Evolutionary conservation across 148 eudicot species (phyloP).

Genomic region (Rhododendron simsii): DNA sequence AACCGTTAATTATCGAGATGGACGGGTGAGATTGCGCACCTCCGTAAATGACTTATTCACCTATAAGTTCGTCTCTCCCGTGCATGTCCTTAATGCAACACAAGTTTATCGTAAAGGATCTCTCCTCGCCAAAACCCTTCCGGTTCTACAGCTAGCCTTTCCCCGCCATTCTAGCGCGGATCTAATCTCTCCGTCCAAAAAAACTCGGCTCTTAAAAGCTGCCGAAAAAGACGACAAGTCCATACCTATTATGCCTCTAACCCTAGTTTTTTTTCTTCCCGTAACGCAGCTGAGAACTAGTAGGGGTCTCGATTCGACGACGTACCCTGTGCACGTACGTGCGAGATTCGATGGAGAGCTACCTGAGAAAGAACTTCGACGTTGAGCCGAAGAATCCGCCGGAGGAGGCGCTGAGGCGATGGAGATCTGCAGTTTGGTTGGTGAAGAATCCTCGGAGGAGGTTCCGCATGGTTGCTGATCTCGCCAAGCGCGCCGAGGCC

Average conservation of each 20-base stretch:
- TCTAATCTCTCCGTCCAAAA: neutral
- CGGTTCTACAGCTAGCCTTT: neutral
- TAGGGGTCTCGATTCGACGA: neutral
- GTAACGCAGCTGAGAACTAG: neutral
- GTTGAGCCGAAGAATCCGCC: conserved; percentile 64
- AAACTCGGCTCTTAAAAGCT: neutral
- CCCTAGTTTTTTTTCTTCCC: neutral
- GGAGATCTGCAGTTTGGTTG: conserved; percentile 72
- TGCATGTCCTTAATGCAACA: neutral
- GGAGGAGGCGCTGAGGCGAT: conserved; percentile 56
- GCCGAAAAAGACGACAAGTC: neutral
- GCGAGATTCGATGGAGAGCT: conserved; percentile 45
- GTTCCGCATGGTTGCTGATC: conserved; percentile 88
- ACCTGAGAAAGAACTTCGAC: conserved; percentile 61
- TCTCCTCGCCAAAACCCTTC: neutral
- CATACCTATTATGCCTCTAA: neutral
- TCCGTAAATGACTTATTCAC: too few species aligned
- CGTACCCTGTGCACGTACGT: too few species aligned
- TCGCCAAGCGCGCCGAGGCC: conserved; percentile 71
- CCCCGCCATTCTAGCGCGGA: neutral
- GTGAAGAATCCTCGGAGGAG: conserved; percentile 88
- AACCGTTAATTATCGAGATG: too few species aligned
- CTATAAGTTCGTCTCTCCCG: neutral
- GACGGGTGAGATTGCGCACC: too few species aligned
- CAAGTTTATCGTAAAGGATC: neutral